Conservation (phyloP, 1,284 basidiomycete genomes). For the Cryptococcus jaspeensis region DNA sequence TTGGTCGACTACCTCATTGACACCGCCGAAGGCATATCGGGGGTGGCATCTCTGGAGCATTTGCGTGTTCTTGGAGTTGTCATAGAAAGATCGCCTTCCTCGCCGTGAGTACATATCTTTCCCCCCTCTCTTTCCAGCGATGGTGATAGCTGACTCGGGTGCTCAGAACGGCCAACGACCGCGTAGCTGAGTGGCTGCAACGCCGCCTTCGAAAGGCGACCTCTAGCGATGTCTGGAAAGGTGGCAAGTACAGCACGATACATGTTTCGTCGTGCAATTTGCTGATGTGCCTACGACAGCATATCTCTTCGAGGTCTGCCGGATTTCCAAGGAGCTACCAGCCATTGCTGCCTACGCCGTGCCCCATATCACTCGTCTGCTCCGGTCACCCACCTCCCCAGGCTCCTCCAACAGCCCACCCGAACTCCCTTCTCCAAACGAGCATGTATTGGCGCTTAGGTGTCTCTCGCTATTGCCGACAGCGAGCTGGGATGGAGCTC, state of each 20-base stretch:
- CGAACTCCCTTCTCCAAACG: slow-evolving; percentile 26
- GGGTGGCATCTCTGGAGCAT: too few species aligned
- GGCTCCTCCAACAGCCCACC: slow-evolving; percentile 9
- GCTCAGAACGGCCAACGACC: too few species aligned
- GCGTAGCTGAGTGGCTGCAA: neutral
- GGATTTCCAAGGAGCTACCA: neutral
- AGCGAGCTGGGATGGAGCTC: slow-evolving; percentile 26
- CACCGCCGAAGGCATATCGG: too few species aligned
- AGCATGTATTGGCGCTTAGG: slow-evolving; percentile 35
- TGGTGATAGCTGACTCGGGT: too few species aligned
- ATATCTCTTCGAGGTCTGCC: slow-evolving; percentile 20
- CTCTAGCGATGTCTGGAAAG: neutral
- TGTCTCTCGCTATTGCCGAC: slow-evolving; percentile 32
- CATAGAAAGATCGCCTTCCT: too few species aligned
- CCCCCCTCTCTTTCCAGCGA: too few species aligned
- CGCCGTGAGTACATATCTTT: too few species aligned
- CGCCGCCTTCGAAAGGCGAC: neutral
- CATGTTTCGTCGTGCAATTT: neutral
- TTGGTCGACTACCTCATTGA: too few species aligned
- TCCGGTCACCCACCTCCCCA: neutral
- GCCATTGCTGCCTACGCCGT: neutral
- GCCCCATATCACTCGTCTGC: slow-evolving; percentile 1
- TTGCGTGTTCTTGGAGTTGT: too few species aligned
- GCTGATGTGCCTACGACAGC: slow-evolving; percentile 7
- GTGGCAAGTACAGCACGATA: slow-evolving; percentile 6